Base-by-base conservation (phyloP, 2,329 filamentous ascomycete genomes). In the Trichoderma sp. region DNA sequence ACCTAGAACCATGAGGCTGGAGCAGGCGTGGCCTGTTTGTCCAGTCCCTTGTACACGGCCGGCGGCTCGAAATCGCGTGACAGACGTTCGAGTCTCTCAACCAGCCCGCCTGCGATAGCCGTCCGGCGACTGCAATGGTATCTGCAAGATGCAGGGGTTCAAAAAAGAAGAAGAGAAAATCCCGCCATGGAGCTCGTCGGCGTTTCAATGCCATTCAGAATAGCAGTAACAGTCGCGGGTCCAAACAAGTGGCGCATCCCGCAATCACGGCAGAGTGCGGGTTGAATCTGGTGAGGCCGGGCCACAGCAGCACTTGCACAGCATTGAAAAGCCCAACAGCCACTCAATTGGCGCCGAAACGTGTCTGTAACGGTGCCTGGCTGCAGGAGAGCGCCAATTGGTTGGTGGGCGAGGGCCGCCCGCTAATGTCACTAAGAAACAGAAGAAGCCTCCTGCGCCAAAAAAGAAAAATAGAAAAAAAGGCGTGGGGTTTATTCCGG, bases 321-420 rank as follows among this genome's bases (percentile, higher is more conserved):
- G 32, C 32, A 34, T 34, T 34, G 32, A 34, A 66, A 51, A 30
- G 28, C 6, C 24, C 34, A 43, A 21, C 68, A 67, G 63, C 68
- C 68, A 69, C 34, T 56, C 68, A 60, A 69, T 59, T 65, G 59
- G 56, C 63, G 59, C 61, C 65, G 68, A 69, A 69, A 67, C 56
- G 34, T 49, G 28, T 46, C 61, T 67, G 63, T 46, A 26, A 69
- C 68, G 10, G 26, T 39, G 68, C 55, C 63, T 55, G 46, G 32
- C 13, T 32, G 37, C 59, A 58, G 21, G 32, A 30, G 58, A 43
- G 39, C 58, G 59, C 56, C 58, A 34, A 46, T 60, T 55, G 68
- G 68, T 69, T 69, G 68, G 68, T n/a, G 30, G 56, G 13, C 49
- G 32, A 68, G 49, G 30, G 26, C 26, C 55, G 58, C 49, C 49